Evolutionary conservation across 2,329 filamentous ascomycete species (phyloP), one percentile per base, ranked within the genome.

Genomic region (Daldinia sp.): DNA sequence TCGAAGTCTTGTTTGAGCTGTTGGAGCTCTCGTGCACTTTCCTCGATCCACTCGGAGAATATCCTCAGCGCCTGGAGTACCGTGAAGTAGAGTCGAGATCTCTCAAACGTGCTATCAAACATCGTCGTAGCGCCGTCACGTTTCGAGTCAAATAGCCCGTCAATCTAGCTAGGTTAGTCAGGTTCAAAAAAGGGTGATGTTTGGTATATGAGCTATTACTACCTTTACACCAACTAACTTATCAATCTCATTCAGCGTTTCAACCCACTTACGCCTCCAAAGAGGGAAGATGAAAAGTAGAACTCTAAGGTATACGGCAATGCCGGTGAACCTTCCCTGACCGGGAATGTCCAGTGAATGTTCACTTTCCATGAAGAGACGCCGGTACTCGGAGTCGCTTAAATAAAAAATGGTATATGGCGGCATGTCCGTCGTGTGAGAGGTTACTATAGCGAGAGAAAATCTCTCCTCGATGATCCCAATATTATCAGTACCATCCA

Each of bases 281-380:
- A 70, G 41, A 23, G 65, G 68, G 10, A 67, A 23, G 18, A 70
- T 53, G 5, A 15, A 65, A 41, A 62, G 62, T 37, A 70, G 18
- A 15, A 66, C 39, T 48, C 37, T 60, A 9, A 66, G 54, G 39
- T 64, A 71, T 26, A 68, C 65, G 6, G 68, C 68, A n/a, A 70
- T 60, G 3, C 58, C 65, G 6, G 68, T 66, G 18, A 70, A 41
- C 20, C 44, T 54, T 15, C 65, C 68, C 44, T 56, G 65, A 39
- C 39, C 55, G 6, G 65, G 51, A 42, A 68, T 66, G 48, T 68
- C 62, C 20, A 71, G 41, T 13, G 50, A 48, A 10, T 60, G 41
- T n/a, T 69, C 56, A 23, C 60, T 71, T 59, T 69, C 69, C 55
- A 67, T 58, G 33, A 71, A 67, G 23, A 71, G 63, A n/a, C 63